phyloP scores from a whole-genome alignment of 2,329 filamentous ascomycete genomes.

The Biscogniauxia sp. region DNA sequence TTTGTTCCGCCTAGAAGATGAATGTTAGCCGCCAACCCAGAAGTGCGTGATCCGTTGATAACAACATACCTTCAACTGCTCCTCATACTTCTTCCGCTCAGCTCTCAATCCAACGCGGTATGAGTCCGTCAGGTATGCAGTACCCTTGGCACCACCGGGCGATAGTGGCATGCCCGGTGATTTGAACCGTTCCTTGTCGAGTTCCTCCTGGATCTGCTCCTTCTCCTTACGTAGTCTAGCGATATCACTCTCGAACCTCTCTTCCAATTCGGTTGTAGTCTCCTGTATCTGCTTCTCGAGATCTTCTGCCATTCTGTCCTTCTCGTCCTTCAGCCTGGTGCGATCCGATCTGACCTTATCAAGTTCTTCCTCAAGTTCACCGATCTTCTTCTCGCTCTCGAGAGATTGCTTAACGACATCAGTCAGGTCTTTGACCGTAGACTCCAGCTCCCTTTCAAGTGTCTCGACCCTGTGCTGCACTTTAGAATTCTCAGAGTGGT shows the following conservation, averaged over 20 bases:
- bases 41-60: neutral
- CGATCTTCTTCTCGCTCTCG: slow-evolving; percentile 34
- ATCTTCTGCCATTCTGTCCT: slow-evolving; percentile 24
- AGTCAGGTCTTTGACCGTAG: slow-evolving; percentile 34
- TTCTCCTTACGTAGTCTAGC: slow-evolving; percentile 30
- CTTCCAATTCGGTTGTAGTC: slow-evolving; percentile 23
- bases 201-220: slow-evolving; percentile 32
- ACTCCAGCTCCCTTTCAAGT: slow-evolving; percentile 67
- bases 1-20: slow-evolving; percentile 30
- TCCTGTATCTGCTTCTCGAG: slow-evolving; percentile 27
- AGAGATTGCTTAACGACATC: slow-evolving; percentile 34
- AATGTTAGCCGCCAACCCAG: slow-evolving; percentile 14
- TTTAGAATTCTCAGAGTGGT: slow-evolving; percentile 39
- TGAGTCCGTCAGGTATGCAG: slow-evolving; percentile 33
- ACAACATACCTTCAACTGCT: slow-evolving; percentile 33
- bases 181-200: slow-evolving; percentile 32
- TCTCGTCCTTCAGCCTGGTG: slow-evolving; percentile 24
- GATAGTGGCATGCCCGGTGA: slow-evolving; percentile 24
- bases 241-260: slow-evolving; percentile 26
- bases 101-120: slow-evolving; percentile 32
- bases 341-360: slow-evolving; percentile 29
- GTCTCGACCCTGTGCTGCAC: slow-evolving; percentile 42
- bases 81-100: slow-evolving; percentile 35
- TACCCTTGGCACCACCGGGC: slow-evolving; percentile 27
- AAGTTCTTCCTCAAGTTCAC: slow-evolving; percentile 31